Conservation (phyloP, 257 asterid genomes). For the Solanum rostratum region DNA sequence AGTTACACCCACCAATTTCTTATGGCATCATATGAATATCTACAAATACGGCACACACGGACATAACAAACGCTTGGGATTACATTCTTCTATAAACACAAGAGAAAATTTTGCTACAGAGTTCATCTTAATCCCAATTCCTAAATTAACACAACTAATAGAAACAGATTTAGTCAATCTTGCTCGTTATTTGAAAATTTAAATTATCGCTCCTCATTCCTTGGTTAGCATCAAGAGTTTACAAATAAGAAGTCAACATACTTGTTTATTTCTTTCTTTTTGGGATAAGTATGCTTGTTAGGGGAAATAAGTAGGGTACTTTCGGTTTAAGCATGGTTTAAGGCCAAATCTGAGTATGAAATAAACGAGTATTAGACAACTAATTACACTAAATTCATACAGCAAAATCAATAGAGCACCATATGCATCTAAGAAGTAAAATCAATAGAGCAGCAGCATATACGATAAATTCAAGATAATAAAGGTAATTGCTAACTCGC, state of each 20-base stretch:
- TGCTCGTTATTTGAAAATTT: background rate
- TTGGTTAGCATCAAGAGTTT: background rate
- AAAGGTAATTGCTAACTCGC: background rate
- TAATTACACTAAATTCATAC: too few relatives aligned
- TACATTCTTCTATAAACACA: background rate
- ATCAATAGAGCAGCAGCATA: background rate
- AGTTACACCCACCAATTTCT: background rate
- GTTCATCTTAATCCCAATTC: background rate
- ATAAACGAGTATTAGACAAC: background rate
- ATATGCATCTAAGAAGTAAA: background rate
- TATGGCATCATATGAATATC: background rate
- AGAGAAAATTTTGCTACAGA: background rate
- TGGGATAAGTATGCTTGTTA: background rate
- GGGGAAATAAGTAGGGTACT: background rate
- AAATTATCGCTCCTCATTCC: background rate
- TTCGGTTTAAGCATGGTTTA: background rate
- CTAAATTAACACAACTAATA: background rate
- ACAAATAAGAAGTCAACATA: background rate
- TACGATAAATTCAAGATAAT: background rate
- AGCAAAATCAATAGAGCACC: background rate
- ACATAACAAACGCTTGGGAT: background rate
- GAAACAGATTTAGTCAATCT: background rate
- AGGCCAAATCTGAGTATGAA: background rate
- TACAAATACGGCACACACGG: background rate
- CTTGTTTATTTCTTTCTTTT: background rate